These are phyloP conservation scores for Aspergillus piperis DNA, from an alignment of 2,329 filamentous ascomycete species.

Conservation along the genomic window DNA sequence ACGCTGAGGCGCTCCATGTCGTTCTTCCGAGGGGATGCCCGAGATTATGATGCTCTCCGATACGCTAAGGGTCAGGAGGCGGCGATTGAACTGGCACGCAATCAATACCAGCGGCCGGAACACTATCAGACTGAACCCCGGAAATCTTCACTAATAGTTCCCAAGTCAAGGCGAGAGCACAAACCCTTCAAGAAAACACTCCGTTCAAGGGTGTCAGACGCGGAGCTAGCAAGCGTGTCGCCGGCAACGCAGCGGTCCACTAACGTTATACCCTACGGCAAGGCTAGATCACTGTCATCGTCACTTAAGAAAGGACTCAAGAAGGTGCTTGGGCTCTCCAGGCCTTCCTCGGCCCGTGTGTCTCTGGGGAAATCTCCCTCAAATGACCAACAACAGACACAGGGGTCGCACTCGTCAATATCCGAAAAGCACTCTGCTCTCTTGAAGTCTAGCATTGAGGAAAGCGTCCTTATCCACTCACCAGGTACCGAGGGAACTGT, in stretches of 20 bases:
- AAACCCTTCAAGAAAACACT: constrained; percentile 42
- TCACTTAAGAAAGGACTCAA: constrained; percentile 46
- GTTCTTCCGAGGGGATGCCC: constrained; percentile 39
- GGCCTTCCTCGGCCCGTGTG: constrained; percentile 17
- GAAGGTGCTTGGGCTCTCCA: constrained; percentile 42
- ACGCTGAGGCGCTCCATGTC: constrained; percentile 46
- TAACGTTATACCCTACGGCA: constrained; percentile 21
- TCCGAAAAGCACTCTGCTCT: constrained; percentile 12
- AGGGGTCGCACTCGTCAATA: neutral
- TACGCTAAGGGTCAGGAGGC: constrained; percentile 38
- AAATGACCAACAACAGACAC: constrained; percentile 15
- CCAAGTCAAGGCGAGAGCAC: constrained; percentile 31
- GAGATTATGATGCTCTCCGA: constrained; percentile 19
- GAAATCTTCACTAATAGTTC: constrained; percentile 27
- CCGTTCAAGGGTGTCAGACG: constrained; percentile 30
- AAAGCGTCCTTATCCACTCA: neutral
- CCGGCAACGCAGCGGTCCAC: constrained; percentile 8
- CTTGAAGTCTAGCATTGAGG: neutral
- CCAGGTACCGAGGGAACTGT: neutral
- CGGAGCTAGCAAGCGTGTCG: constrained; percentile 16
- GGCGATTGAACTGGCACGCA: constrained; percentile 45
- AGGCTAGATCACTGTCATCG: constrained; percentile 42
- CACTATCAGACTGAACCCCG: constrained; percentile 21
- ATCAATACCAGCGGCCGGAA: constrained; percentile 37
- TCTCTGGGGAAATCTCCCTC: constrained; percentile 28